A percentile compares a stretch with the other conserved stretches of the same genome.
These are phyloP conservation scores for Teratosphaeria gauchensis DNA, from an alignment of 2,329 filamentous ascomycete species.

Conservation along the genomic window DNA sequence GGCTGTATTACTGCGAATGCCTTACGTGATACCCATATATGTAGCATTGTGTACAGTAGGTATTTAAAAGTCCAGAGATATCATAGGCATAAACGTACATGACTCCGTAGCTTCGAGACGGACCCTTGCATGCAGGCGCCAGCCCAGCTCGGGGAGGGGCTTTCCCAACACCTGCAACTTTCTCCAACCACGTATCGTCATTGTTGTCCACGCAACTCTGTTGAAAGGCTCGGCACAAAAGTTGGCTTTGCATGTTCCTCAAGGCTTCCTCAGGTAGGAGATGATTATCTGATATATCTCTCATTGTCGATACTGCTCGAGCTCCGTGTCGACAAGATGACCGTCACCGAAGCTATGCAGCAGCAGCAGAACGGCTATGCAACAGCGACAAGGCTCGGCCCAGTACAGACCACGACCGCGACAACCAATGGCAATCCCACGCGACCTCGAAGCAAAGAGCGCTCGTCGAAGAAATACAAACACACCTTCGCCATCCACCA, in stretches of 20 bases:
- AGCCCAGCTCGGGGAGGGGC: neutral
- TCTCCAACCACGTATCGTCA: neutral
- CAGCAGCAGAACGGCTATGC: neutral
- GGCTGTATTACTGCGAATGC: too few species aligned
- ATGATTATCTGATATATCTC: neutral
- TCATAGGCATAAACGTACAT: too few species aligned
- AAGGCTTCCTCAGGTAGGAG: neutral
- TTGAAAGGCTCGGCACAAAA: neutral
- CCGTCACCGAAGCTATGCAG: neutral
- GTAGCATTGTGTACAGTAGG: too few species aligned
- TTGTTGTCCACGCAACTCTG: neutral
- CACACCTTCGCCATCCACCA: conserved; percentile 86
- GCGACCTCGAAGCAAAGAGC: neutral
- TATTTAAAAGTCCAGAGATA: too few species aligned
- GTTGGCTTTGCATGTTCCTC: neutral
- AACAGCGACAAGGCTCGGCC: neutral
- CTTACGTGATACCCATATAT: too few species aligned
- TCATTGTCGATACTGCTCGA: neutral
- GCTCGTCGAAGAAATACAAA: conserved; percentile 59
- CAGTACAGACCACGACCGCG: neutral
- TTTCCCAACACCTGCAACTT: neutral
- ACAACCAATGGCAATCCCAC: neutral
- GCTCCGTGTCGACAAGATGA: neutral
- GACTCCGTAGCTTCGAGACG: neutral
- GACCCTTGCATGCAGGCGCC: neutral